Base-by-base conservation (phyloP, 148 eudicot genomes). In the Selenicereus undatus region DNA sequence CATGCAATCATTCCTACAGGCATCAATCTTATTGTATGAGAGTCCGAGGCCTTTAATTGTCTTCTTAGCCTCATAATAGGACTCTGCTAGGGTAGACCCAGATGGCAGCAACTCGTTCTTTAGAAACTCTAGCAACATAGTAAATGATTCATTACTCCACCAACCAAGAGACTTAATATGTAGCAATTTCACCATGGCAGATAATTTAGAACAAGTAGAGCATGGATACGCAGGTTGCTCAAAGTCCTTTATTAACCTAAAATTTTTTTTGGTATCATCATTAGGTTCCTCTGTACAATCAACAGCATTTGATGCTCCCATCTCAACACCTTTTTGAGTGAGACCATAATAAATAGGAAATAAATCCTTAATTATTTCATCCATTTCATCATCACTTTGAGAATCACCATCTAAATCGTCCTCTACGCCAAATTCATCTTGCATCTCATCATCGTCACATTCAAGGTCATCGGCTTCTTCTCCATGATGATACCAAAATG, bases 71-170 rank as follows among this genome's bases (percentile, higher is more conserved):
- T 73, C 75, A 20, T n/a, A n/a, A n/a, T n/a, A n/a, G n/a, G n/a
- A n/a, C n/a, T n/a, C n/a, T n/a, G n/a, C n/a, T n/a, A n/a, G n/a
- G n/a, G n/a, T n/a, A n/a, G n/a, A n/a, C n/a, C n/a, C n/a, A n/a
- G n/a, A n/a, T n/a, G n/a, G n/a, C n/a, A n/a, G n/a, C n/a, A n/a
- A n/a, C n/a, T n/a, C n/a, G n/a, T 73, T 36, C 21, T 73, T 73
- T 4, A 73, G 8, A 43, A 73, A 73, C 8, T 73, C 48, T 32
- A 32, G 32, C 26, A 73, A 73, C 27, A 73, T 73, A 8, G 13
- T 42, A 30, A 73, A 73, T 73, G 75, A 39, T 20, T 39, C 75
- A 73, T 39, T 73, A 73, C 75, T 73, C 75, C 75, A 73, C 24
- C 75, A 11, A 21, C 52, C 75, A 36, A 73, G 52, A 6, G 50